Base-by-base conservation (phyloP, 1,284 basidiomycete species). In the Tranzscheliella williamsii region DNA sequence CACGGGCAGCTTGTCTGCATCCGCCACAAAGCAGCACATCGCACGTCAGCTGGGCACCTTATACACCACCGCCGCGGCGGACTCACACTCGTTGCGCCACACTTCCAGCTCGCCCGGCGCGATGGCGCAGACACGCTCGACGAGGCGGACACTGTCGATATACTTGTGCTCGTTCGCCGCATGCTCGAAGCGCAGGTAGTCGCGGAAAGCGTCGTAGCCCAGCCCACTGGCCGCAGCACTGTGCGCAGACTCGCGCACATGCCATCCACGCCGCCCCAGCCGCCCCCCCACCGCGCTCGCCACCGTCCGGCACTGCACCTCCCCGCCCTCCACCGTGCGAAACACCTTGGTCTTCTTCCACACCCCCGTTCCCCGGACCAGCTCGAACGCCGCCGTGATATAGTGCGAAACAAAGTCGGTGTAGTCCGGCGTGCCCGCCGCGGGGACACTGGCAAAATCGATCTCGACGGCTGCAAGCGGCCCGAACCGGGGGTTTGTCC, bases 211-310 rank as follows among this genome's bases (percentile, higher is more conserved):
- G 1, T 70, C 56, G 37, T 52, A 75, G 8, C 35, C 41, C 24
- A 72, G 22, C 5, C 50, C 58, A 40, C 36, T 44, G 4, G 56
- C 52, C 5, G 54, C 17, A 3, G 32, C 42, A 12, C 29, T 31
- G 31, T 68, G 72, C n/a, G 50, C 35, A 2, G 47, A 56, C 31
- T 62, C 50, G 16, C 70, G 53, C 37, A 66, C 46, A 37, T 73
- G 71, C 71, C 71, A 73, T 5, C 43, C 61, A 34, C 55, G 55
- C 49, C 60, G 66, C 27, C 40, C 50, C 20, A 69, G 24, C 29
- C 32, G 46, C 22, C 35, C 42, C 13, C 3, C 36, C 48, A 8
- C 42, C 38, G 17, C 45, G 26, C 52, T 57, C 15, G 53, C 44
- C 4, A 56, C 34, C 1, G 45, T 15, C 22, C 50, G 52, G 44